phyloP scores from a whole-genome alignment of 352 stramenopile genomes.

The Phytophthora citricola region DNA sequence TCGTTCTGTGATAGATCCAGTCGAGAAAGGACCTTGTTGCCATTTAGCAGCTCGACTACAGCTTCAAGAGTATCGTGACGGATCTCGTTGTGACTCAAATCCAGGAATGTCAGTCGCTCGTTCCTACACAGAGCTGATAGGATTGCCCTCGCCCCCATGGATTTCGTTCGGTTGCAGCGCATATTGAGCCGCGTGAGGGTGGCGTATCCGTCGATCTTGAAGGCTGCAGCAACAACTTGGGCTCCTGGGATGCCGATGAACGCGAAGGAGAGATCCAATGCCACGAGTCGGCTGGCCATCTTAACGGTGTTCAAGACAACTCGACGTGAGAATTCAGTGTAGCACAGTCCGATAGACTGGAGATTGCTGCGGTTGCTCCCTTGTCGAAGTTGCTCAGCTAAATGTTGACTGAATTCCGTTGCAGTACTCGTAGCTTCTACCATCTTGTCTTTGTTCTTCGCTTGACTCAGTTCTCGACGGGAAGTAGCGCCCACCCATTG shows the following conservation, averaged over 20 bases:
- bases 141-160: slow-evolving; percentile 36
- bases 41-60: slow-evolving; percentile 18
- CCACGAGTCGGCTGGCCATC: slow-evolving; percentile 26
- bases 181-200: slow-evolving; percentile 46
- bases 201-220: slow-evolving; percentile 39
- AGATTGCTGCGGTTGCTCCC: slow-evolving; percentile 11
- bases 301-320: slow-evolving; percentile 44
- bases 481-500: slow-evolving; percentile 5
- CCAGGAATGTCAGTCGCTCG: slow-evolving; percentile 34
- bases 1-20: slow-evolving; percentile 44
- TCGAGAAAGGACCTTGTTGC: slow-evolving; percentile 36
- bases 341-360: slow-evolving; percentile 22
- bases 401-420: slow-evolving; percentile 25
- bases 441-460: slow-evolving; percentile 3
- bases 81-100: slow-evolving; percentile 50
- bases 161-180: slow-evolving; percentile 39
- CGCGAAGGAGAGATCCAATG: slow-evolving; percentile 51
- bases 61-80: slow-evolving; percentile 24
- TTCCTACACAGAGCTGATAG: slow-evolving; percentile 30
- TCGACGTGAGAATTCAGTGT: slow-evolving; percentile 22
- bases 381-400: slow-evolving; percentile 24
- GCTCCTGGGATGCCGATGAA: slow-evolving; percentile 43
- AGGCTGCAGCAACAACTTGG: slow-evolving; percentile 42
- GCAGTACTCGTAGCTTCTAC: slow-evolving; percentile 14
- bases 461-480: slow-evolving; percentile 1